Percentiles rank a stretch among this genome's conserved stretches.
Evolutionary conservation across 805 yeast species (phyloP).

Genomic region (Candida ponderosae): DNA sequence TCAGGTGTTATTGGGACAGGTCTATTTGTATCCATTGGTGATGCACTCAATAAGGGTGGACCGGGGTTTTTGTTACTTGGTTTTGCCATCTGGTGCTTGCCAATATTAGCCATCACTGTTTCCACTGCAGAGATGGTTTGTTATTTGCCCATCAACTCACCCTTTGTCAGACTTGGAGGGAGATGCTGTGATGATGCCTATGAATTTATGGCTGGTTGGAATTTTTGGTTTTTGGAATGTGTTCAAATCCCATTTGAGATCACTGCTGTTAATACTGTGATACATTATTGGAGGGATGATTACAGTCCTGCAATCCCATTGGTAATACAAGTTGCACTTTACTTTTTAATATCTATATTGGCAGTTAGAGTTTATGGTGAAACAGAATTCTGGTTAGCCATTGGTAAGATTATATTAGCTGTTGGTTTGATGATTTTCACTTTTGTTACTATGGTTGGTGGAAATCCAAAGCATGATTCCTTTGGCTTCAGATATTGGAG

Average conservation of each 20-base stretch:
- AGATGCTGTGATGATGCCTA: conserved; percentile 70
- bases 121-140: conserved; percentile 76
- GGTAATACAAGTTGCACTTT: conserved; percentile 54
- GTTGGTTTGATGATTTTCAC: conserved; percentile 72
- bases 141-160: conserved; percentile 68
- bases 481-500: conserved; percentile 54
- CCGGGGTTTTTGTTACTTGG: conserved; percentile 61
- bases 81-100: conserved; percentile 61
- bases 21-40: conserved; percentile 65
- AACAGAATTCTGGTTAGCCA: conserved; percentile 70
- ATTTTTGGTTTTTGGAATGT: conserved; percentile 69
- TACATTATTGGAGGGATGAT: conserved; percentile 76
- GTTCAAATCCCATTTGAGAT: conserved; percentile 79
- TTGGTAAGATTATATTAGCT: conserved; percentile 67
- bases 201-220: conserved; percentile 74
- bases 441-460: conserved; percentile 79
- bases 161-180: conserved; percentile 68
- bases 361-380: conserved; percentile 78
- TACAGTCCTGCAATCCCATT: conserved; percentile 67
- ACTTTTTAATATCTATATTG: conserved; percentile 56
- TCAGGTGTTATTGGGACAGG: conserved; percentile 85
- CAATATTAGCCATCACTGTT: conserved; percentile 59
- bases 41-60: conserved; percentile 58
- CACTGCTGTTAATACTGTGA: conserved; percentile 68
- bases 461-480: conserved; percentile 64